These are phyloP conservation scores for Diaporthe amygdali DNA, from an alignment of 2,329 filamentous ascomycete species.

Conservation along the genomic window DNA sequence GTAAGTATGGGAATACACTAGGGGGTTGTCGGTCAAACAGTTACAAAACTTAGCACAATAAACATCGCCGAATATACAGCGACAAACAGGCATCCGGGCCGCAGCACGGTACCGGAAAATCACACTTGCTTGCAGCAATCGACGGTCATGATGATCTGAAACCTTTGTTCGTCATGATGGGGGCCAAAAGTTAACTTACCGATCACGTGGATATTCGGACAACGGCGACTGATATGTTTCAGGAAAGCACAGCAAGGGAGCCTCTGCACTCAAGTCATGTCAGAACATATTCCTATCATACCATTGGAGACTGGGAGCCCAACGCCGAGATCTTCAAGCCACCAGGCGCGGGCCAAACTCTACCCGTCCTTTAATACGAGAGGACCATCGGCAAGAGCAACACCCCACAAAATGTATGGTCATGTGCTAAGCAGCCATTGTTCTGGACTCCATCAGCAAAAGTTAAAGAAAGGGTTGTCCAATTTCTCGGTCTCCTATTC, in stretches of 20 bases:
- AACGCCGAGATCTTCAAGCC: not conserved
- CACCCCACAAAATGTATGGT: not conserved
- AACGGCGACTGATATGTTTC: not conserved
- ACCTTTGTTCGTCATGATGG: not conserved
- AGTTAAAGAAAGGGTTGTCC: not conserved
- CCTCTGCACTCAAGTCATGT: not conserved
- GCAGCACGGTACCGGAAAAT: conserved; percentile 2
- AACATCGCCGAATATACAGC: not conserved
- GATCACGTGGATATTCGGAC: not conserved
- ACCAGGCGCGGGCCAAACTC: not conserved
- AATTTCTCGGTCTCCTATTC: not conserved
- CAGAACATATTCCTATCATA: not conserved
- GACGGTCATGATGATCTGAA: not conserved
- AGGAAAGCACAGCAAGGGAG: not conserved
- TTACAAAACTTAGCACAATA: not conserved
- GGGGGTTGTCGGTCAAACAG: not conserved
- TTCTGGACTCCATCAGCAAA: conserved; percentile 1
- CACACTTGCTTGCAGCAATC: not conserved
- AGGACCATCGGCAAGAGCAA: not conserved
- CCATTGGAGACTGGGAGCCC: not conserved
- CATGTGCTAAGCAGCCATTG: not conserved
- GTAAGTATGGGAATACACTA: no score
- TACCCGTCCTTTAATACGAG: not conserved
- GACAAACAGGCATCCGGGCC: not conserved
- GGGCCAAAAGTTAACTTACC: not conserved